Evolutionary conservation across 148 eudicot species (phyloP).

Genomic region (Rheum nobile): DNA sequence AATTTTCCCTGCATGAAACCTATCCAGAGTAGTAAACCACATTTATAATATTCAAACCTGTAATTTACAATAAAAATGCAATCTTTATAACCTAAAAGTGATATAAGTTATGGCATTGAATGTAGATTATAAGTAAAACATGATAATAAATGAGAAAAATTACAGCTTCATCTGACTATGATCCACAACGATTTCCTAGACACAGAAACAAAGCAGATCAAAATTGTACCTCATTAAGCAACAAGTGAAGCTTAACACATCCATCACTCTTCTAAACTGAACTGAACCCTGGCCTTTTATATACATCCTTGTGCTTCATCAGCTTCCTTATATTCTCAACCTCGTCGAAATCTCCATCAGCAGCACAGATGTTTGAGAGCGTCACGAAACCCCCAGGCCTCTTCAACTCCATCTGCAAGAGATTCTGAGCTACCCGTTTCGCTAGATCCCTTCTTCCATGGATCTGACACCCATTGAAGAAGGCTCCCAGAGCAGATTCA

Average conservation of each 20-base stretch:
- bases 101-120: background rate
- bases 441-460: slow-evolving; percentile 61
- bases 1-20: too few species aligned
- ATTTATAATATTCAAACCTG: background rate
- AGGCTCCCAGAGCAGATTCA: slow-evolving; percentile 43
- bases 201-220: too few species aligned
- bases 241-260: too few species aligned
- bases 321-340: slow-evolving; percentile 39
- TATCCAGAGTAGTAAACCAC: too few species aligned
- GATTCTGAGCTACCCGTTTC: slow-evolving; percentile 21
- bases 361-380: slow-evolving; percentile 50
- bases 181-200: too few species aligned
- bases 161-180: background rate
- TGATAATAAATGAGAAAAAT: background rate
- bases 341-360: slow-evolving; percentile 43
- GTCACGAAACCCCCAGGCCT: slow-evolving; percentile 46
- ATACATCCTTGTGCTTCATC: slow-evolving; percentile 38
- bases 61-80: too few species aligned
- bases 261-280: slow-evolving; percentile 3
- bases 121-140: background rate
- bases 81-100: too few species aligned
- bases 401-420: slow-evolving; percentile 19
- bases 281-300: slow-evolving; percentile 42
- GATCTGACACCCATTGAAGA: slow-evolving; percentile 49
- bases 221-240: too few species aligned